Percentiles rank a stretch among this genome's conserved stretches.
Conservation (phyloP, 257 asterid species). For the Verbena officinalis region DNA sequence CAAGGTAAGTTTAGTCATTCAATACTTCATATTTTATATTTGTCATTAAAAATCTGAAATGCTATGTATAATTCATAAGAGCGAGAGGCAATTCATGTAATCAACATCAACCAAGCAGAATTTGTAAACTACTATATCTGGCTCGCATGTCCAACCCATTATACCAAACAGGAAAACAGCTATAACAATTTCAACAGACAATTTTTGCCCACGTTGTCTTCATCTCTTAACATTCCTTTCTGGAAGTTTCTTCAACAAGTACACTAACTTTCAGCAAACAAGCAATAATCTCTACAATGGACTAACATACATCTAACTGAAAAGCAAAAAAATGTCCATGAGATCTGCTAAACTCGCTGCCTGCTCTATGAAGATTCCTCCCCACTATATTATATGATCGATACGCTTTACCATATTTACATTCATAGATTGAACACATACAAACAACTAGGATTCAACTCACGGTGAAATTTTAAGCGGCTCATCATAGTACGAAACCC, state of each 20-base stretch:
- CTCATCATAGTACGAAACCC: slow-evolving; percentile 17
- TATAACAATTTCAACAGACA: neutral
- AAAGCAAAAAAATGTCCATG: neutral
- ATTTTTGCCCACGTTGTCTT: neutral
- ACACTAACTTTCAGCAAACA: slow-evolving; percentile 16
- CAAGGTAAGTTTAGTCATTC: no score
- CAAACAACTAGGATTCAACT: slow-evolving; percentile 20
- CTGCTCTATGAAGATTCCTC: slow-evolving; percentile 16
- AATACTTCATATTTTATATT: no score
- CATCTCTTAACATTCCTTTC: slow-evolving; percentile 19
- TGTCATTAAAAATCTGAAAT: no score
- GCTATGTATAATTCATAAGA: no score
- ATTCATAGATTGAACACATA: slow-evolving; percentile 22
- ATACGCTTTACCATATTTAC: slow-evolving; percentile 31
- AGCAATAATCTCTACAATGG: slow-evolving; percentile 31
- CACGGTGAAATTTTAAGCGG: slow-evolving; percentile 7
- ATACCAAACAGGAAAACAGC: neutral
- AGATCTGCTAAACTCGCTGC: slow-evolving; percentile 14
- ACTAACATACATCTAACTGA: slow-evolving; percentile 31
- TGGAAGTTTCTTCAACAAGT: slow-evolving; percentile 14
- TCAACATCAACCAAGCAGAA: neutral
- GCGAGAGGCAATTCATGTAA: no score
- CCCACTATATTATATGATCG: slow-evolving; percentile 18
- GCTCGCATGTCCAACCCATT: neutral
- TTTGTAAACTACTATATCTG: neutral